phyloP scores from a whole-genome alignment of 495 filamentous ascomycete genomes.

The Penicillium crystallinum region DNA sequence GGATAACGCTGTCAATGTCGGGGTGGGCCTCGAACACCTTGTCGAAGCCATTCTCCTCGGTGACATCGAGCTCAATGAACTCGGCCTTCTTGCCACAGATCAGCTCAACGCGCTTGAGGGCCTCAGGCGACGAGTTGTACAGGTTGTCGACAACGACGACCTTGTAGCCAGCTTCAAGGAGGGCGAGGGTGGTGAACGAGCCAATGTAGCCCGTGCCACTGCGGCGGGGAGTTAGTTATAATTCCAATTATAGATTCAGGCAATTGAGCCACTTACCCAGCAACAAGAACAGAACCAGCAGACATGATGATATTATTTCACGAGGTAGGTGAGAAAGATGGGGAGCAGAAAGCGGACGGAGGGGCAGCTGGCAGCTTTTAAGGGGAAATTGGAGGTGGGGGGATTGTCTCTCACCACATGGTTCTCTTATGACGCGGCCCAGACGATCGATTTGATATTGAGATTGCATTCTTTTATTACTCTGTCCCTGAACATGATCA shows the following conservation, averaged over 20 bases:
- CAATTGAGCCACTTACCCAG: constrained; percentile 60
- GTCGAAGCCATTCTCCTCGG: constrained; percentile 75
- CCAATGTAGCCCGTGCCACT: constrained; percentile 99
- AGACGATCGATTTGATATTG: constrained; percentile 1
- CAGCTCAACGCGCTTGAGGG: constrained; percentile 85
- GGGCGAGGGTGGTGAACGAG: constrained; percentile 89
- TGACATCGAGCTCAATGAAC: constrained; percentile 85
- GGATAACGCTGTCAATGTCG: constrained; percentile 94
- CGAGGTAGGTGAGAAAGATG: not conserved
- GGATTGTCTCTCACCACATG: constrained; percentile 1
- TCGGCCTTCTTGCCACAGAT: constrained; percentile 83
- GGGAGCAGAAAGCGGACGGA: constrained; percentile 11
- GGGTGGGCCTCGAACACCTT: constrained; percentile 85
- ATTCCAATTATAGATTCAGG: constrained; percentile 1
- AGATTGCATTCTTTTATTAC: not conserved
- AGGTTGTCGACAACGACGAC: constrained; percentile 94
- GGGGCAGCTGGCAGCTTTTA: constrained; percentile 18
- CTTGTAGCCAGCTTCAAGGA: constrained; percentile 90
- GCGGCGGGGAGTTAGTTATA: constrained; percentile 17
- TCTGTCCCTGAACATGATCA: too few relatives aligned
- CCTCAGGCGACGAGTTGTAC: constrained; percentile 89
- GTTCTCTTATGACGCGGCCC: constrained; percentile 13
- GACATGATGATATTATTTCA: constrained; percentile 51
- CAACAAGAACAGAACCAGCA: constrained; percentile 81
- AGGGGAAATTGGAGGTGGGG: constrained; percentile 21